Conservation (phyloP, 306 rosid genomes). For the Cercis canadensis region DNA sequence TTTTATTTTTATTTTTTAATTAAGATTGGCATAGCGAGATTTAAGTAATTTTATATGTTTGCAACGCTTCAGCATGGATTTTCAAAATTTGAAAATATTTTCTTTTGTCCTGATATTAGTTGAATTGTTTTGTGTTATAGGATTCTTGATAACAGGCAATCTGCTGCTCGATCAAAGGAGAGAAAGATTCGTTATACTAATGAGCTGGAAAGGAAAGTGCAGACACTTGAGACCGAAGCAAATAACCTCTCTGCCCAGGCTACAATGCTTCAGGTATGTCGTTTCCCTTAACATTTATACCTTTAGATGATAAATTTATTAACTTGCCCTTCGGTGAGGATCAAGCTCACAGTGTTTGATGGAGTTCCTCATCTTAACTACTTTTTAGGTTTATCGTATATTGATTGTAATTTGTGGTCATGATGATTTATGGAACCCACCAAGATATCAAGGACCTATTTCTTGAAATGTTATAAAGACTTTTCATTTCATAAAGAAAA, state of each 20-base stretch:
- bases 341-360: conserved; percentile 31
- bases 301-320: background rate
- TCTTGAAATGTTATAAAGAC: background rate
- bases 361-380: conserved; percentile 27
- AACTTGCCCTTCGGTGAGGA: background rate
- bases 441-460: background rate
- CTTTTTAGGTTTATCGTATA: conserved; percentile 12
- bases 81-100: too few species aligned
- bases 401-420: conserved; percentile 36
- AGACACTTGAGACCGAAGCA: conserved; percentile 95
- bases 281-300: conserved; percentile 23
- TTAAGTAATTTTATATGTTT: background rate
- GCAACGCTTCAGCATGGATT: too few species aligned
- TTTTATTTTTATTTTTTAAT: background rate
- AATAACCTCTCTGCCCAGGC: conserved; percentile 94
- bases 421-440: conserved; percentile 35
- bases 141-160: conserved; percentile 94
- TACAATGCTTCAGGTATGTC: conserved; percentile 83
- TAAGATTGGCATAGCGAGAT: background rate
- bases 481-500: background rate
- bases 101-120: too few species aligned
- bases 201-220: conserved; percentile 96
- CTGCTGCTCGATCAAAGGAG: conserved; percentile 98
- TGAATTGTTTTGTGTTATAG: conserved; percentile 45
- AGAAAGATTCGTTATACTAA: conserved; percentile 83